Percentiles rank a stretch among this genome's conserved stretches.
These are phyloP conservation scores for Eucalyptus pauciflora DNA, from an alignment of 345 rosid species.

Conservation along the genomic window DNA sequence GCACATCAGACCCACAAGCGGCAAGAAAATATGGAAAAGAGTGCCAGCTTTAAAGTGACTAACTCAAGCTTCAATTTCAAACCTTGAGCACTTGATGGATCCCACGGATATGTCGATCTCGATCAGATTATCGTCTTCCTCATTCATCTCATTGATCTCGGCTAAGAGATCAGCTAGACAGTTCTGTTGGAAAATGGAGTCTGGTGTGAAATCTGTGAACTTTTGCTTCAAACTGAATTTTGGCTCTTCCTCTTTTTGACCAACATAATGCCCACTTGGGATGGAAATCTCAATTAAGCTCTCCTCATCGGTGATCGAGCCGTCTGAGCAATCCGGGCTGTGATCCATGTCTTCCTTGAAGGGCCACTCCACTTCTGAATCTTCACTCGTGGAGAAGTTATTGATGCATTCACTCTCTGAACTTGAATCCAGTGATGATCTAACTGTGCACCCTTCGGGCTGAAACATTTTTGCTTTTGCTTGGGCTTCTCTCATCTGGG, in stretches of 20 bases:
- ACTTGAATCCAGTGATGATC: neutral
- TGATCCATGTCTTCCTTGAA: constrained; percentile 8
- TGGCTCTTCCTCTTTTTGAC: constrained; percentile 4
- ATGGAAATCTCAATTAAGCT: constrained; percentile 65
- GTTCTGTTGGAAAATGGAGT: constrained; percentile 16
- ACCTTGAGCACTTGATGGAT: constrained; percentile 67
- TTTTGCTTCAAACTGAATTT: constrained; percentile 10
- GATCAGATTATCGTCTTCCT: constrained; percentile 66
- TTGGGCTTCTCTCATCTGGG: neutral
- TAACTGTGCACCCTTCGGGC: neutral
- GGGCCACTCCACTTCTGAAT: constrained; percentile 17
- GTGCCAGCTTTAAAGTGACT: neutral
- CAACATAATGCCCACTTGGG: constrained; percentile 49
- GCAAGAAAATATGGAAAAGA: neutral
- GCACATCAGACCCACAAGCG: neutral
- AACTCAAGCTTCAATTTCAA: constrained; percentile 31
- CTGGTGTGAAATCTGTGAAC: constrained; percentile 9
- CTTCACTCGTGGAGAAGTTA: neutral
- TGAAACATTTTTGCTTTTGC: neutral
- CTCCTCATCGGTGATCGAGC: constrained; percentile 63
- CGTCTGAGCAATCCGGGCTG: constrained; percentile 30
- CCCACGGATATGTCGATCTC: constrained; percentile 83
- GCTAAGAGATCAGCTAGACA: constrained; percentile 29
- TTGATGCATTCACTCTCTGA: neutral
- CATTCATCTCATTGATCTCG: constrained; percentile 43